These are phyloP conservation scores for Backusella luteola DNA, from an alignment of 192 early-diverging fungal genomes.

Conservation along the genomic window DNA sequence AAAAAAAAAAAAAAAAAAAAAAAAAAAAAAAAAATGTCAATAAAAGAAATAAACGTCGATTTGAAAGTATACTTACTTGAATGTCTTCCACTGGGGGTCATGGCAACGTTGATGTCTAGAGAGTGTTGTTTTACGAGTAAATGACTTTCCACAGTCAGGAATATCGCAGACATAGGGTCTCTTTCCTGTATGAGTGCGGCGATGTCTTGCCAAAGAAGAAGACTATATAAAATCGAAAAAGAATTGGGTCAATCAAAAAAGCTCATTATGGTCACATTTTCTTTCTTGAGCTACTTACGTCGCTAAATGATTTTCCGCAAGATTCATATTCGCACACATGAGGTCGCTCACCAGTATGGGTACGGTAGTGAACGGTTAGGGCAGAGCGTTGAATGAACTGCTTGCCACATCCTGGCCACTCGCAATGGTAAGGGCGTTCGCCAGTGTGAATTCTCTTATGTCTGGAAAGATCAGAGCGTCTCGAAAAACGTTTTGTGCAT, in stretches of 20 bases:
- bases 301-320: constrained; percentile 71
- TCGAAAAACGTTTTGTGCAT: constrained; percentile 52
- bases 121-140: constrained; percentile 64
- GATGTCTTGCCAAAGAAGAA: constrained; percentile 74
- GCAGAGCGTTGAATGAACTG: constrained; percentile 60
- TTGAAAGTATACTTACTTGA: constrained; percentile 29
- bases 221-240: constrained; percentile 37
- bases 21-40: constrained; percentile 1
- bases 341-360: constrained; percentile 66
- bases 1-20: background rate
- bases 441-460: constrained; percentile 58
- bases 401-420: constrained; percentile 47
- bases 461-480: constrained; percentile 52
- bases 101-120: constrained; percentile 62
- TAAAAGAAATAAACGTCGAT: background rate
- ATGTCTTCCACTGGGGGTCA: constrained; percentile 45
- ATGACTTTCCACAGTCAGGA: constrained; percentile 70
- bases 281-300: constrained; percentile 41
- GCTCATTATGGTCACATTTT: background rate
- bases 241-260: background rate
- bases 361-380: constrained; percentile 56
- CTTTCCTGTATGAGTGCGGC: constrained; percentile 75
- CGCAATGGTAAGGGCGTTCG: constrained; percentile 49
- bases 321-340: constrained; percentile 56
- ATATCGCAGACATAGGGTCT: constrained; percentile 68